phyloP scores from a whole-genome alignment of 805 yeast species.

The Kazachstania viticola region DNA sequence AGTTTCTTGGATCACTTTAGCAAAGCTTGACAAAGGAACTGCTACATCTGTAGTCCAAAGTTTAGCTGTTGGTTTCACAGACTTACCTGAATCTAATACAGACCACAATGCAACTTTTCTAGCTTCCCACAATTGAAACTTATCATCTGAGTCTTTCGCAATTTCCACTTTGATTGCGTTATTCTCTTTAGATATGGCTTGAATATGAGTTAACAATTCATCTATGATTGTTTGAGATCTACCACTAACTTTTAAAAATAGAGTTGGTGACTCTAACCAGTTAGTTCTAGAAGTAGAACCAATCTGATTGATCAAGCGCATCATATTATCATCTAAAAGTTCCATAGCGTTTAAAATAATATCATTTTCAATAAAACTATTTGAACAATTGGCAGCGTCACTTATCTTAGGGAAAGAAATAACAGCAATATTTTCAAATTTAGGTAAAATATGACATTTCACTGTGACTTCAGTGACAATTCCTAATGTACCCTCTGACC shows the following conservation, averaged over 20 bases:
- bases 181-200: constrained; percentile 40
- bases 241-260: constrained; percentile 57
- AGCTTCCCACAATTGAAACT: constrained; percentile 62
- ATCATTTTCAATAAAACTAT: constrained; percentile 49
- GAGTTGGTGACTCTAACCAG: constrained; percentile 51
- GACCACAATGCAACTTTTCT: constrained; percentile 62
- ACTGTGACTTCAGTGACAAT: constrained; percentile 68
- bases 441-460: constrained; percentile 55
- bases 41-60: constrained; percentile 75
- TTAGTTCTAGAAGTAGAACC: constrained; percentile 38
- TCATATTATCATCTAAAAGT: constrained; percentile 58
- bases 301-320: constrained; percentile 50
- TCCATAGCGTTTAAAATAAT: constrained; percentile 66
- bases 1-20: constrained; percentile 51
- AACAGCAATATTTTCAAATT: constrained; percentile 53
- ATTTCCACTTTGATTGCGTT: constrained; percentile 48
- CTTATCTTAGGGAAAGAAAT: constrained; percentile 55
- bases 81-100: constrained; percentile 52
- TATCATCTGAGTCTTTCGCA: constrained; percentile 53
- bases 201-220: constrained; percentile 37
- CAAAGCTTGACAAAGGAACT: constrained; percentile 61
- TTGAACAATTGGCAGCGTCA: constrained; percentile 63
- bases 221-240: constrained; percentile 30
- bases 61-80: constrained; percentile 36
- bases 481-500: constrained; percentile 74